Evolutionary conservation across 164 flowering plant species (phyloP).

Genomic region (Annona cherimola): DNA sequence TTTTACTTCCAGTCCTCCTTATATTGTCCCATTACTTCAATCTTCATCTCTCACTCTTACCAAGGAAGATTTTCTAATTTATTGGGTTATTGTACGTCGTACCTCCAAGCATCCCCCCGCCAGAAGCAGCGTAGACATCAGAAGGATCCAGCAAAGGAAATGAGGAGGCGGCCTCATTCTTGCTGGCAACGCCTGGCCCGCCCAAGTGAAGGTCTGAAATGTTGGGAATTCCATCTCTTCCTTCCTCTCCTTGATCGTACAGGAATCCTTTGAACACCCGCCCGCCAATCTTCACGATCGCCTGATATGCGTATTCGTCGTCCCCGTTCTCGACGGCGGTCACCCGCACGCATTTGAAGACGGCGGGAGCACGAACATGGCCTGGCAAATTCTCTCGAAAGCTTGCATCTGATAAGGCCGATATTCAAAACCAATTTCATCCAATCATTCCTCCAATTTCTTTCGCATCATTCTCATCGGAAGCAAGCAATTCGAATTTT

Average conservation of each 20-base stretch:
- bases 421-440: neutral
- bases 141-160: constrained; percentile 51
- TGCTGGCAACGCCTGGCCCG: constrained; percentile 27
- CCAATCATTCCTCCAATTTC: neutral
- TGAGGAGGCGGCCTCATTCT: constrained; percentile 37
- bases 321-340: constrained; percentile 85
- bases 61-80: constrained; percentile 26
- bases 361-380: constrained; percentile 79
- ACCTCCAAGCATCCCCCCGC: constrained; percentile 62
- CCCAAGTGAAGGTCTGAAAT: constrained; percentile 85
- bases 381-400: constrained; percentile 69
- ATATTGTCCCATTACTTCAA: neutral
- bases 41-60: neutral
- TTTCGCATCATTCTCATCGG: no score
- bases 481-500: no score
- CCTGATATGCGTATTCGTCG: constrained; percentile 88
- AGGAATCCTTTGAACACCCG: constrained; percentile 86
- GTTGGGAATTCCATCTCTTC: constrained; percentile 54
- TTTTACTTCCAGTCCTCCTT: neutral
- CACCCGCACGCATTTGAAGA: constrained; percentile 85
- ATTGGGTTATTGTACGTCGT: constrained; percentile 59
- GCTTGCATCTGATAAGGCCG: constrained; percentile 44
- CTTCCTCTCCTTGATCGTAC: constrained; percentile 71
- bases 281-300: constrained; percentile 82
- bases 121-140: constrained; percentile 47